phyloP scores from a whole-genome alignment of 1,139 yeast species.

The Scheffersomyces illinoinensis region DNA sequence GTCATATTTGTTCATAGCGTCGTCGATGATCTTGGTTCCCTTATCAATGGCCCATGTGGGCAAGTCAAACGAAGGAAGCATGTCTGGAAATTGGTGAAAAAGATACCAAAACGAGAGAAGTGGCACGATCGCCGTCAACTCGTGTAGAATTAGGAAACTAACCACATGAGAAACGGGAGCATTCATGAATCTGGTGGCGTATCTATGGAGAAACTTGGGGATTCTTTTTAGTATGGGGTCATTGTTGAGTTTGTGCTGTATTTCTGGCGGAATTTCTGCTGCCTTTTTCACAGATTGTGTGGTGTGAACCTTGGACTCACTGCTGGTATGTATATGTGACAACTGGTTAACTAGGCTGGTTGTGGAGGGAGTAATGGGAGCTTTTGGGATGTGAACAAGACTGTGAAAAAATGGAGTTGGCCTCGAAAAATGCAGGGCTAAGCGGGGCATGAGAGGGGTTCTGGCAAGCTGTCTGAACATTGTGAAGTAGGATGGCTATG shows the following conservation, averaged over 20 bases:
- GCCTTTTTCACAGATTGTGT: neutral
- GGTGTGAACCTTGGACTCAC: neutral
- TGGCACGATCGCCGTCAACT: constrained; percentile 80
- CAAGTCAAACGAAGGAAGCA: constrained; percentile 48
- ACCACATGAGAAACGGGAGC: constrained; percentile 75
- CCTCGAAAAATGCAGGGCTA: neutral
- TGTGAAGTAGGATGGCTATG: neutral
- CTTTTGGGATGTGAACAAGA: neutral
- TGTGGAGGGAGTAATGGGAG: neutral
- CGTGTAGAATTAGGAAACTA: constrained; percentile 80
- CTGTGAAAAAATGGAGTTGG: neutral
- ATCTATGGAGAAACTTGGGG: constrained; percentile 53
- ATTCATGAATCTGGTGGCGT: constrained; percentile 47
- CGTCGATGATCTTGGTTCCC: constrained; percentile 61
- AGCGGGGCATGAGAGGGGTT: neutral
- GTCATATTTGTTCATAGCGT: constrained; percentile 36
- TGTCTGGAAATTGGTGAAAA: constrained; percentile 54
- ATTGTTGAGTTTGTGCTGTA: neutral
- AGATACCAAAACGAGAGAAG: constrained; percentile 74
- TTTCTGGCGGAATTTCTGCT: neutral
- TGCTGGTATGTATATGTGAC: neutral
- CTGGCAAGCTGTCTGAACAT: neutral
- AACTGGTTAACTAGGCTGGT: neutral
- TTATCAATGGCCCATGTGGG: constrained; percentile 68
- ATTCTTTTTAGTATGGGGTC: constrained; percentile 40